Evolutionary conservation across 805 yeast species (phyloP).

Genomic region (Zygosaccharomyces bisporus): DNA sequence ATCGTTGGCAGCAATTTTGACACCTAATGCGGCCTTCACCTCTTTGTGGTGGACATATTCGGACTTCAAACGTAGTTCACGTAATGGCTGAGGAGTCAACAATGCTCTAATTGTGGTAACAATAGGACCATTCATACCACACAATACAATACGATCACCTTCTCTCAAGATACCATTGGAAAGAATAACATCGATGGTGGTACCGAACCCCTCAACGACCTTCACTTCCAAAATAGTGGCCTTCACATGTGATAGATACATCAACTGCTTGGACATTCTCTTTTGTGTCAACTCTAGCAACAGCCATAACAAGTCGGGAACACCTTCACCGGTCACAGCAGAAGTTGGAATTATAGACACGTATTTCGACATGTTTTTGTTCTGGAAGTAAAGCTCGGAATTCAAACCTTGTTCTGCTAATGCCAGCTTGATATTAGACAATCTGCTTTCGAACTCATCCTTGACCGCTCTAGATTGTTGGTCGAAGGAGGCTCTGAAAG

Average conservation of each 20-base stretch:
- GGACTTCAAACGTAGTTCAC: slow-evolving; percentile 95
- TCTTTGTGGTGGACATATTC: slow-evolving; percentile 95
- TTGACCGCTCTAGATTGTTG: slow-evolving; percentile 81
- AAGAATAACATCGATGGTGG: slow-evolving; percentile 94
- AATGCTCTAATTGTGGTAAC: slow-evolving; percentile 94
- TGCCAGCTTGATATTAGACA: slow-evolving; percentile 78
- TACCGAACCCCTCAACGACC: slow-evolving; percentile 97
- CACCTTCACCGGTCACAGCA: slow-evolving; percentile 99
- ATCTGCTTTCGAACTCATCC: slow-evolving; percentile 87
- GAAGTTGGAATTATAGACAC: slow-evolving; percentile 98
- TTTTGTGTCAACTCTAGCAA: slow-evolving; percentile 92
- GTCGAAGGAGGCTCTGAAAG: slow-evolving; percentile 90
- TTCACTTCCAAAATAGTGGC: slow-evolving; percentile 97
- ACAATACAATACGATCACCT: slow-evolving; percentile 91
- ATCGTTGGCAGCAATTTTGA: slow-evolving; percentile 96
- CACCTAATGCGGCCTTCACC: slow-evolving; percentile 99
- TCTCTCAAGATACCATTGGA: slow-evolving; percentile 95
- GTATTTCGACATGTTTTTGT: slow-evolving; percentile 86
- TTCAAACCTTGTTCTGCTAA: slow-evolving; percentile 97
- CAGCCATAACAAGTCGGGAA: slow-evolving; percentile 96
- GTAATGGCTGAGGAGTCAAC: slow-evolving; percentile 94
- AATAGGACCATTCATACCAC: slow-evolving; percentile 98
- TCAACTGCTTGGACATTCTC: slow-evolving; percentile 98
- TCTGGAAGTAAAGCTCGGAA: slow-evolving; percentile 93
- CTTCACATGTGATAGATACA: slow-evolving; percentile 85